Conservation (phyloP, 768 basidiomycete species). For the Suillus discolor region DNA sequence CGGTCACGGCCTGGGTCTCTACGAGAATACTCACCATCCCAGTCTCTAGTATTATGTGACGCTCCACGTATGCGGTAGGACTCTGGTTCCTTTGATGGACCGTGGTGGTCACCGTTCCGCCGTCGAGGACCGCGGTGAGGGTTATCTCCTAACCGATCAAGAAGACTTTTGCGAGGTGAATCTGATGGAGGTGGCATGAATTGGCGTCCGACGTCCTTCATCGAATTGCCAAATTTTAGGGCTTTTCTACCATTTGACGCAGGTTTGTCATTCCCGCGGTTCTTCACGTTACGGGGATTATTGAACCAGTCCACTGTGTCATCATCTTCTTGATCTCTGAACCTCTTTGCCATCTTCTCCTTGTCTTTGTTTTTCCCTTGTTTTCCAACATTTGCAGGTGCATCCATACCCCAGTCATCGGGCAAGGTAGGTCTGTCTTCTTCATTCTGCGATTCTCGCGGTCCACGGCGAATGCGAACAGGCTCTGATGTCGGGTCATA, state of each 20-base stretch:
- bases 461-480: conserved; percentile 34
- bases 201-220: conserved; percentile 32
- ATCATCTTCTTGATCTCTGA: conserved; percentile 53
- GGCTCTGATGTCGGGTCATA: conserved; percentile 44
- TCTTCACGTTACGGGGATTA: conserved; percentile 34
- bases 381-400: conserved; percentile 65
- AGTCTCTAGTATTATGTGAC: conserved; percentile 21
- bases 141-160: conserved; percentile 36
- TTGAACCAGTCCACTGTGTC: conserved; percentile 66
- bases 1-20: conserved; percentile 16
- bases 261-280: conserved; percentile 23
- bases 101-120: conserved; percentile 1
- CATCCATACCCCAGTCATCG: conserved; percentile 48
- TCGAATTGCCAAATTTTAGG: conserved; percentile 38
- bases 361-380: conserved; percentile 63
- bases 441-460: conserved; percentile 36
- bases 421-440: conserved; percentile 34
- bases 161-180: conserved; percentile 29
- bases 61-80: conserved; percentile 34
- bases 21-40: conserved; percentile 17
- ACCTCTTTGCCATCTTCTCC: conserved; percentile 55
- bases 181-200: conserved; percentile 20
- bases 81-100: conserved; percentile 11
- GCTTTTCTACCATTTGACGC: conserved; percentile 30
- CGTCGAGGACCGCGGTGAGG: conserved; percentile 12